Evolutionary conservation across 805 yeast species (phyloP).

Genomic region (Saturnispora serradocipensis): DNA sequence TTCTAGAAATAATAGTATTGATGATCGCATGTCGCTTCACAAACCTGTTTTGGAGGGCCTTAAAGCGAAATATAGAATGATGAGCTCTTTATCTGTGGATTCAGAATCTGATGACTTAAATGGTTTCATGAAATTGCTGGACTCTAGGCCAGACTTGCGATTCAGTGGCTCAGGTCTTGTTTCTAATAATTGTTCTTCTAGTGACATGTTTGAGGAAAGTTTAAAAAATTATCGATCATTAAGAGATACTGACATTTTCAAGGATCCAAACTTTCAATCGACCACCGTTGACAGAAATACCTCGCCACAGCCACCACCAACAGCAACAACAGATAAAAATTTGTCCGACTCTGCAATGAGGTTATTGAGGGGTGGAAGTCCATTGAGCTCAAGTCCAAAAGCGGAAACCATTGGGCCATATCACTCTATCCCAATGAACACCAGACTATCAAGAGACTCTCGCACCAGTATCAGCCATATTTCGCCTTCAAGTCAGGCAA

Average conservation of each 20-base stretch:
- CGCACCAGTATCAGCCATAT: slow-evolving; percentile 6
- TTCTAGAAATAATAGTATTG: slow-evolving; percentile 25
- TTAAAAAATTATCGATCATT: slow-evolving; percentile 22
- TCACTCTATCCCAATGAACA: background rate
- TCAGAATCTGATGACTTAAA: slow-evolving; percentile 27
- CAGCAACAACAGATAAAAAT: slow-evolving; percentile 5
- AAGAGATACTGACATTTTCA: slow-evolving; percentile 9
- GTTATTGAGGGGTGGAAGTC: background rate
- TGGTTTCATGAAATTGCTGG: slow-evolving; percentile 28
- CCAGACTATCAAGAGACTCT: slow-evolving; percentile 5
- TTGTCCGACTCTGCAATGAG: slow-evolving; percentile 3
- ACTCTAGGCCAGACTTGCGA: slow-evolving; percentile 29
- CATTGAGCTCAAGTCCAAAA: slow-evolving; percentile 6
- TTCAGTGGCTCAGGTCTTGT: slow-evolving; percentile 14
- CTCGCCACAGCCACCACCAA: slow-evolving; percentile 6
- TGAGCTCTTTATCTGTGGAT: slow-evolving; percentile 20
- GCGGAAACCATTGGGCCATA: background rate
- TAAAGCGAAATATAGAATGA: slow-evolving; percentile 17
- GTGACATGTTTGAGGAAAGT: slow-evolving; percentile 22
- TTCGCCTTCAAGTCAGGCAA: slow-evolving; percentile 3
- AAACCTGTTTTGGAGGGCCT: slow-evolving; percentile 22
- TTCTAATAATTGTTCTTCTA: slow-evolving; percentile 17
- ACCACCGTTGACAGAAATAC: background rate
- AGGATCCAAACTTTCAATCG: background rate
- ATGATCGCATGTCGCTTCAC: slow-evolving; percentile 11